Base-by-base conservation (phyloP, 2,329 filamentous ascomycete genomes). In the Aspergillus piperis region DNA sequence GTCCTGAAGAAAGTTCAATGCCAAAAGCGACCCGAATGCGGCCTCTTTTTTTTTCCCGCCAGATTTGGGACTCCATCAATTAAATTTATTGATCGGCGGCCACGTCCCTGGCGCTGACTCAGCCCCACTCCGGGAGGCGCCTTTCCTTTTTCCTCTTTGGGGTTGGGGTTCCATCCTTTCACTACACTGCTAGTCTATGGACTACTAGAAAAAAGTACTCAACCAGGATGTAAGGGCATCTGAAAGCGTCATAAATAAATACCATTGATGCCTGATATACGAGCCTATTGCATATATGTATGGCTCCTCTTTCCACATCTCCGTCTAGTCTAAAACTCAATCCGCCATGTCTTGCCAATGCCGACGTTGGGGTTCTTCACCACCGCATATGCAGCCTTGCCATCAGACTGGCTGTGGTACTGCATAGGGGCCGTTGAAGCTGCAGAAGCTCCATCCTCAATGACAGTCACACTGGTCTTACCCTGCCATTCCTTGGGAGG, bases 401-500 rank as follows among this genome's bases (percentile, higher is more conserved):
- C 82, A 3, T 77, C 79, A 23, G 78, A 76, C 15, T 78, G 80
- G 41, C 77, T 77, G 68, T 83, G 77, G 64, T 86, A 84, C 44
- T 90, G 81, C 61, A 88, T 78, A 11, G 84, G 83, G 3, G 83
- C 83, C 72, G 83, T 78, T 62, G 73, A 77, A 17, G 68, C 73
- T n/a, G 69, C 61, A 59, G 75, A 75, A 15, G 72, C 67, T n/a
- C 74, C 72, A 85, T 83, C 69, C 75, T 83, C 77, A 8, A 73
- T 71, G 30, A 82, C 73, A 6, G 70, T 73, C 1, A 88, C 88
- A 65, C 81, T 83, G 64, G 77, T 81, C 79, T 86, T 89, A 52
- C 78, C 80, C 63, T 84, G 84, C 93, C 92, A 96, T 19, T 80
- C 77, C 36, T 83, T 80, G 1, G 92, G 90, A 2, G 91, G 91